Evolutionary conservation across 352 stramenopile species (phyloP), one percentile per base, ranked within the genome.

Genomic region (Phytophthora citrophthora): DNA sequence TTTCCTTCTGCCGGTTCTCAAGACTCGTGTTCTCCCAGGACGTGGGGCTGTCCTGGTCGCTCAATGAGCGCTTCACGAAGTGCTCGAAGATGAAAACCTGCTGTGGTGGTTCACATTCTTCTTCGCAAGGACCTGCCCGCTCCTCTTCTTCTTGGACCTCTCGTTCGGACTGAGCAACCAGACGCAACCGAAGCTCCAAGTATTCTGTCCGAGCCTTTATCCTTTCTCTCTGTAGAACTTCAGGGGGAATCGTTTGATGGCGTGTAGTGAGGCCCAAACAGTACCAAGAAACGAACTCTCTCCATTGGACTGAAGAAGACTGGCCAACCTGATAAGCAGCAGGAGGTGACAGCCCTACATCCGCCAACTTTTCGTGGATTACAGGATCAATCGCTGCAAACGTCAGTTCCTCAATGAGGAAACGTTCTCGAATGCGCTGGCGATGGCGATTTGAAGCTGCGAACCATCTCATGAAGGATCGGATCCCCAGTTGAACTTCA

Each of bases 401-500:
- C 2, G 18, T 29, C 3, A 93, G 67, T 48, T 93, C 83, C 43
- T 93, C 83, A 0, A 29, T 47, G 5, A 93, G 52, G 57, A 90
- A 92, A 2, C 38, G 64, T 38, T 86, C 77, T 29, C 83, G 81
- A 43, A 87, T 68, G 15, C 68, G 61, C 55, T 86, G 76, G 16
- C 62, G 79, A 40, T 77, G 67, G 24, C 77, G 61, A 12, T 77
- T 64, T 12, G 38, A 77, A 10, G 78, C 64, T 29, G 72, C 39
- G 47, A 87, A 93, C 83, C 81, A 93, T 15, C 76, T 76, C 4
- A 65, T 79, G 50, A 91, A 91, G 15, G 70, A 60, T 29, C 75
- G 71, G n/a, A 88, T 56, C 20, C 48, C 64, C 4, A 84, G 39
- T 32, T 87, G 77, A 0, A 81, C 56, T 31, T 77, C 77, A 32